These are phyloP conservation scores for Nidula niveotomentosa DNA, from an alignment of 1,284 basidiomycete genomes.

Conservation along the genomic window DNA sequence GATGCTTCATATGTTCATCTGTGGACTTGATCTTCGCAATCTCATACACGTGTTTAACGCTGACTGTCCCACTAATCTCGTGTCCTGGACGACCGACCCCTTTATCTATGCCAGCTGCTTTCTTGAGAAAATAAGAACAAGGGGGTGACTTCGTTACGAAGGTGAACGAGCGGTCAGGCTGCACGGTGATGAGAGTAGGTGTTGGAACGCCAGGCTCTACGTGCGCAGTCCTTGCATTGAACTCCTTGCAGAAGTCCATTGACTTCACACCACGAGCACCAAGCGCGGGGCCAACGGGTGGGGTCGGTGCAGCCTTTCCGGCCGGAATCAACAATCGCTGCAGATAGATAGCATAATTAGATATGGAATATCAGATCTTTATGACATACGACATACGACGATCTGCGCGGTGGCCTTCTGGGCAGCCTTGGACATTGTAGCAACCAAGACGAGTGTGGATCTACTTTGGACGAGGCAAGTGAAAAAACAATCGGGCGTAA, in stretches of 20 bases:
- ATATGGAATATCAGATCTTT: background rate
- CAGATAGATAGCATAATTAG: conserved; percentile 6
- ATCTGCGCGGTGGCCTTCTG: conserved; percentile 57
- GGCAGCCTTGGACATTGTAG: conserved; percentile 57
- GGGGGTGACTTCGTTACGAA: conserved; percentile 94
- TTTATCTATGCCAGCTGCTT: conserved; percentile 89
- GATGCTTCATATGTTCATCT: conserved; percentile 85
- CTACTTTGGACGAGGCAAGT: no score
- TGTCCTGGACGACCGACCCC: conserved; percentile 82
- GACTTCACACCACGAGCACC: conserved; percentile 99
- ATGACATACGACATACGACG: conserved; percentile 36
- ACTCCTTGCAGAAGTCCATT: conserved; percentile 99
- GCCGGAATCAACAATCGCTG: conserved; percentile 90
- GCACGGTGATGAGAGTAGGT: conserved; percentile 90
- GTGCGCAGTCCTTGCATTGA: conserved; percentile 89
- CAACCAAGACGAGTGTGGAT: conserved; percentile 1
- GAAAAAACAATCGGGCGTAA: no score
- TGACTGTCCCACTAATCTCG: conserved; percentile 79
- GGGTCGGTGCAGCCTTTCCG: conserved; percentile 94
- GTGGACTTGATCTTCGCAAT: conserved; percentile 96
- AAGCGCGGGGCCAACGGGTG: conserved; percentile 95
- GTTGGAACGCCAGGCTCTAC: conserved; percentile 86
- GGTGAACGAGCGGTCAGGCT: conserved; percentile 94
- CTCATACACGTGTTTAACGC: conserved; percentile 97
- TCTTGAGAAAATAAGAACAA: conserved; percentile 90